Evolutionary conservation across 176 grass and related monocot species (phyloP), one percentile per base, ranked within the genome.

Genomic region (barley (Hordeum vulgare)): DNA sequence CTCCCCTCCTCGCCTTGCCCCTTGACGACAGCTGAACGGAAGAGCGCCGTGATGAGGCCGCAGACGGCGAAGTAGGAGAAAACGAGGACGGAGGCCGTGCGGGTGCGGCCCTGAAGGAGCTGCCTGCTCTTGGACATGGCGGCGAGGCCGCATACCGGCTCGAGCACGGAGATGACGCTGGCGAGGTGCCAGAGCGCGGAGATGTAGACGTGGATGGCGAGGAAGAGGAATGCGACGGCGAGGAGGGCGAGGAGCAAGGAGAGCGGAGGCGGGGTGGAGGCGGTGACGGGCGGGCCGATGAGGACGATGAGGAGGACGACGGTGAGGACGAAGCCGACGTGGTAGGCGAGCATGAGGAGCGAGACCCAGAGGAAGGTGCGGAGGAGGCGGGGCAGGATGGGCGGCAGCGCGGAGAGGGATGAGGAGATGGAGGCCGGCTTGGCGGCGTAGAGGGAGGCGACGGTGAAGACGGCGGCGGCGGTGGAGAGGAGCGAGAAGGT

Each of bases 141-240:
- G 61, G 84, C 85, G 20, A 99, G 93, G 4, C 93, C 96, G 69
- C 83, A 95, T 65, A 96, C 26, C 8, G 96, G 96, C 85, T 99
- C 93, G 68, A 99, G 96, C 28, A 99, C 96, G 88, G 93, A 90
- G 61, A 99, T 17, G 76, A 96, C 96, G 85, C 91, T 99, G 45
- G 96, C 96, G 71, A 99, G 96, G 85, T 99, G 96, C 96, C 96
- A 99, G 5, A 96, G 71, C 35, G 93, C 89, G 37, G 96, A 99
- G 76, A 99, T 96, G 87, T 96, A 94, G 74, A 99, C 91, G 76
- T 99, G 93, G 83, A 86, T 85, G 31, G 85, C 93, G 67, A 99
- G 85, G 90, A 96, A 99, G 28, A 80, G 24, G 54, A 91, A 17
- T 59, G 76, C 76, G 66, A 98, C 25, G 74, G 80, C 2, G 40